Evolutionary conservation across 2,329 filamentous ascomycete species (phyloP), one percentile per base, ranked within the genome.

Genomic region (Zymoseptoria tritici): DNA sequence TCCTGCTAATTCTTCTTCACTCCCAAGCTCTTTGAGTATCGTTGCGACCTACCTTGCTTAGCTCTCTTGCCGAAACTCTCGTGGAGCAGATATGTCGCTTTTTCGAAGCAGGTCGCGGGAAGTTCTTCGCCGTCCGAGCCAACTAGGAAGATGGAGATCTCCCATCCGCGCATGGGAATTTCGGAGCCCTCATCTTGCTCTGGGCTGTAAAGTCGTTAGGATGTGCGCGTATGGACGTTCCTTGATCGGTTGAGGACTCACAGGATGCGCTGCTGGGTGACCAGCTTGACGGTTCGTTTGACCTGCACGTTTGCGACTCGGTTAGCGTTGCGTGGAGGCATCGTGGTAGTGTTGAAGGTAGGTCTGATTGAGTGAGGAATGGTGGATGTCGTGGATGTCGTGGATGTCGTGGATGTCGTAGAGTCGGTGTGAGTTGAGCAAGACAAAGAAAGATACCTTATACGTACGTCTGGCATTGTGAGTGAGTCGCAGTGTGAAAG

Each of bases 121-220:
- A 91, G 82, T 75, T 95, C 87, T 67, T 94, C 89, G 67, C 91
- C 92, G 64, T 90, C 85, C 69, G 95, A 89, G 66, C 96, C 91
- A 58, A 97, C 75, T 56, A 97, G 76, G 76, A 85, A 90, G 67
- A 99, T 81, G 76, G 89, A 87, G 73, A 97, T 89, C 67, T 84
- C 91, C 94, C 94, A 99, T 77, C 85, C 81, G 74, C 94, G 88
- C 85, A 97, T 92, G 9, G 94, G 94, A 71, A 92, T 96, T 2
- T 91, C 91, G 69, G 92, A 89, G 65, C 91, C 83, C 49, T 88
- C 88, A 13, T 90, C 88, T 20, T 89, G 86, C 73, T 92, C 91
- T 71, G 90, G 85, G 72, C 88, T 91, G 72, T 51, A 57, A 22
- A 24, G 8, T 29, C 52, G 59, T 68, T 55, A 67, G 62, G n/a